Base-by-base conservation (phyloP, 1,284 basidiomycete species). In the Leccinum subfulvum region DNA sequence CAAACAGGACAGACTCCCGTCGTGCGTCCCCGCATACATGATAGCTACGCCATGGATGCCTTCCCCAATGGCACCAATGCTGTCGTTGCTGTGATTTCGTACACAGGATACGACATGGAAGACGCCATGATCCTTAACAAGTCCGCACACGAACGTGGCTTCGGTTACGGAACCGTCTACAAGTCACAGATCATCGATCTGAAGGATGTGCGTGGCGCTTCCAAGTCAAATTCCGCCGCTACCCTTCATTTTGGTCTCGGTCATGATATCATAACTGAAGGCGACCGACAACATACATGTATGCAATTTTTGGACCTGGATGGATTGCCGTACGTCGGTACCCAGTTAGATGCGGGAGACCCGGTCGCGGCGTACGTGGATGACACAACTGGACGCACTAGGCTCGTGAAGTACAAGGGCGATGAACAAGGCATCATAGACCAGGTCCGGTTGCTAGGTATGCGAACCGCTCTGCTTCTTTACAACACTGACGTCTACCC, bases 111-210 rank as follows among this genome's bases (percentile, higher is more conserved):
- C 78, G 97, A 99, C 76, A 99, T 99, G 97, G 97, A 99, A 80
- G 97, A 99, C 72, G 97, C 97, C 65, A 99, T 99, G 97, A 99
- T 99, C 69, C 80, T 99, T 59, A 99, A 99, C 80, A 99, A 99
- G 81, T 98, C 95, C 4, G 92, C 95, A 3, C 95, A 99, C 75
- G 97, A 99, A 78, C 90, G 97, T 52, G 97, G 97, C 0, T 99
- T 99, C 75, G 95, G 85, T 0, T 98, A 99, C 74, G 97, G 97
- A 23, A 95, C 95, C 1, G 88, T 99, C 47, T 99, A 98, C 84
- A 99, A 99, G 79, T 91, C 94, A 5, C 89, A 97, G 73, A 92
- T 92, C 51, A 83, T 98, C 62, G 96, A 99, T 76, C 82, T 99
- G 41, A 90, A 91, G 73, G 92, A 96, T 62, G 80, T 90, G 64